Evolutionary conservation across 768 basidiomycete species (phyloP).

Genomic region (Lactarius quietus): DNA sequence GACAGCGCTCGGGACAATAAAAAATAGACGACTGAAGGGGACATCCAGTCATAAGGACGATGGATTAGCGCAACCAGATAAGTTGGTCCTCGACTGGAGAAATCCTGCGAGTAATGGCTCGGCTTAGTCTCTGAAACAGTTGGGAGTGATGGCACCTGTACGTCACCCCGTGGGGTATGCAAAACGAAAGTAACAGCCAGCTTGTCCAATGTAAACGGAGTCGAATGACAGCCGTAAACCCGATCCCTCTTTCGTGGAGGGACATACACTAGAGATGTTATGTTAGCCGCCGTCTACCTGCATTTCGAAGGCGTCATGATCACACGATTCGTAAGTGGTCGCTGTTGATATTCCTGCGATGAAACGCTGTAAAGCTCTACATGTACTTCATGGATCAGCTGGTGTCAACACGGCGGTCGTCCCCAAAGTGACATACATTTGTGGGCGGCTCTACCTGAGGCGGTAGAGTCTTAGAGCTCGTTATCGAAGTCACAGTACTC

Average conservation of each 20-base stretch:
- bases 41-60: neutral
- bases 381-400: neutral
- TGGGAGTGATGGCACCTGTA: neutral
- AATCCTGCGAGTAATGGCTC: neutral
- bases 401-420: neutral
- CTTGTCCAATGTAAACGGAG: neutral
- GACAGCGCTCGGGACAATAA: neutral
- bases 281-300: neutral
- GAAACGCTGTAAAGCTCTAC: neutral
- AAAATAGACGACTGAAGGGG: neutral
- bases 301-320: neutral
- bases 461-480: neutral
- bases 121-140: neutral
- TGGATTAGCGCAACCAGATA: neutral
- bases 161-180: neutral
- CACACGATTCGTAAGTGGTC: neutral
- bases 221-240: neutral
- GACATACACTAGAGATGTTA: neutral
- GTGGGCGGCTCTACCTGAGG: neutral
- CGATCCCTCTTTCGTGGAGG: neutral
- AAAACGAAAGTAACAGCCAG: neutral
- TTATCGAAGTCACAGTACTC: neutral
- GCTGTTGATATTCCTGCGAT: neutral
- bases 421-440: neutral
- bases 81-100: too few relatives aligned